phyloP scores from a whole-genome alignment of 1,139 yeast species.

The Saccharomyces hybrid region DNA sequence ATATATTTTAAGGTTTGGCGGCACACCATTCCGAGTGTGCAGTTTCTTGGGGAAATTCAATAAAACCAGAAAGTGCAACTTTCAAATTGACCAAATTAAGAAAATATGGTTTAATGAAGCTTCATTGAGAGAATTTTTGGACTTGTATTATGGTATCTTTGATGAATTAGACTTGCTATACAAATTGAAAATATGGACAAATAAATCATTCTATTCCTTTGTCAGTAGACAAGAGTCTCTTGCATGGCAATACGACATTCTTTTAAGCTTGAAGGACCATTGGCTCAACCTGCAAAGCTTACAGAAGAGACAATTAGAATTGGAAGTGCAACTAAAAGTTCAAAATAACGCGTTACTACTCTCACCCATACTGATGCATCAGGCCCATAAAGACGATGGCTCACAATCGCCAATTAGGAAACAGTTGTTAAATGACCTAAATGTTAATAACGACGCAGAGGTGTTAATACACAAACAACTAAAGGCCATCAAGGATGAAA shows the following conservation, averaged over 20 bases:
- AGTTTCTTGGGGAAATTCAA: slow-evolving; percentile 20
- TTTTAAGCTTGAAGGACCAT: slow-evolving; percentile 47
- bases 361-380: slow-evolving; percentile 14
- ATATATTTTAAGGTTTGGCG: slow-evolving; percentile 65
- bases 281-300: slow-evolving; percentile 37
- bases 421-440: slow-evolving; percentile 30
- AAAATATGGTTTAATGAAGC: slow-evolving; percentile 37
- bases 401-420: slow-evolving; percentile 27
- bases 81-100: slow-evolving; percentile 12
- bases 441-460: slow-evolving; percentile 13
- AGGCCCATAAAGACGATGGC: not conserved
- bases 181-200: slow-evolving; percentile 46
- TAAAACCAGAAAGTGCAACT: slow-evolving; percentile 7
- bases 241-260: slow-evolving; percentile 60
- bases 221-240: slow-evolving; percentile 48
- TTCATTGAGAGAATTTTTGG: slow-evolving; percentile 42
- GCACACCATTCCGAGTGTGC: slow-evolving; percentile 52
- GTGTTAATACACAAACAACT: slow-evolving; percentile 24
- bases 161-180: slow-evolving; percentile 53
- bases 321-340: slow-evolving; percentile 33
- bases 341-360: slow-evolving; percentile 29
- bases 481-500: slow-evolving; percentile 30
- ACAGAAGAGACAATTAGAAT: slow-evolving; percentile 37
- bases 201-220: slow-evolving; percentile 33
- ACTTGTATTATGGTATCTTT: slow-evolving; percentile 54